phyloP scores from a whole-genome alignment of 352 stramenopile genomes.

The Globisporangium carolinianum region DNA sequence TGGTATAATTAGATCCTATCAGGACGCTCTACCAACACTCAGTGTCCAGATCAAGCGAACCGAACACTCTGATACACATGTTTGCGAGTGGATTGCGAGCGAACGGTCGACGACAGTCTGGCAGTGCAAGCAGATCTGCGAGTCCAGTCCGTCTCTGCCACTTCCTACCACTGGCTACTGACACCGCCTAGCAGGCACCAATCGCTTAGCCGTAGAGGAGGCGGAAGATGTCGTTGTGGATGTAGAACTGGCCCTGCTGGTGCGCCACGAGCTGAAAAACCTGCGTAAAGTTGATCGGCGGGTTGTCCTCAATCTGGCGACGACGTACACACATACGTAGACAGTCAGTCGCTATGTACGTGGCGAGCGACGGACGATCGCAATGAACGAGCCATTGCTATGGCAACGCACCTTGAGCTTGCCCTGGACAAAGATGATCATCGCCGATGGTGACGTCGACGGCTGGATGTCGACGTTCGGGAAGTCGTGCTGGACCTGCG shows the following conservation, averaged over 20 bases:
- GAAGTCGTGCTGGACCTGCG: constrained; percentile 68
- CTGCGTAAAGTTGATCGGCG: constrained; percentile 95
- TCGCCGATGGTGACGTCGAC: constrained; percentile 81
- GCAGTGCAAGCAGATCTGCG: too few relatives aligned
- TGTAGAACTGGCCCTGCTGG: constrained; percentile 92
- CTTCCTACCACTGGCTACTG: too few relatives aligned
- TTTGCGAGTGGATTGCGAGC: too few relatives aligned
- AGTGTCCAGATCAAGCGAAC: too few relatives aligned
- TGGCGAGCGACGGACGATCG: background rate
- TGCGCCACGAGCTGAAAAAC: constrained; percentile 95
- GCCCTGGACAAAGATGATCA: constrained; percentile 96
- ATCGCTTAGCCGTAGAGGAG: constrained; percentile 93
- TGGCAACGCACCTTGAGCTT: constrained; percentile 49
- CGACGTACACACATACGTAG: background rate
- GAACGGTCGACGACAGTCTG: too few relatives aligned
- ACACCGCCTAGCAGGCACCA: too few relatives aligned
- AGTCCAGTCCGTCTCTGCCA: too few relatives aligned
- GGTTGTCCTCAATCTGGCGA: constrained; percentile 88
- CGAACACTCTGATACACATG: too few relatives aligned
- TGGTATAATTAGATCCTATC: too few relatives aligned
- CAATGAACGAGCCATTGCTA: background rate
- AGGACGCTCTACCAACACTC: too few relatives aligned
- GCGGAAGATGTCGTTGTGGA: constrained; percentile 97
- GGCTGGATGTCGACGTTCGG: constrained; percentile 92
- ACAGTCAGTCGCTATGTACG: background rate